phyloP scores from a whole-genome alignment of 2,329 filamentous ascomycete species.

The Cucurbitaria berberidis region DNA sequence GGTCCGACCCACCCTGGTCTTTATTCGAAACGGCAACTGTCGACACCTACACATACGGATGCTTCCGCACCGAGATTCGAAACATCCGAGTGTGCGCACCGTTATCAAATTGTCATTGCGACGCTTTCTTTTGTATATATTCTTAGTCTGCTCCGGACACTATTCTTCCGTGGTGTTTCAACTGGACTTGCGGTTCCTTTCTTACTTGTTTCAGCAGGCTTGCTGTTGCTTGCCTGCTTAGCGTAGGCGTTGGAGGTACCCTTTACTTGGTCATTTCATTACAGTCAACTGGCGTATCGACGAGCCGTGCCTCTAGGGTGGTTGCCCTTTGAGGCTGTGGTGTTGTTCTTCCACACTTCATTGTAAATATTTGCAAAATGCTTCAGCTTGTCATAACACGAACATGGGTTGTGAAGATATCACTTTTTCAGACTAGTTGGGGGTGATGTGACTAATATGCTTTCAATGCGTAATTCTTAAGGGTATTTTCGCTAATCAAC shows the following conservation, averaged over 20 bases:
- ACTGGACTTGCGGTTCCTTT: not conserved
- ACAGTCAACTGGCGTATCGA: not conserved
- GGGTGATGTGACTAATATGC: not conserved
- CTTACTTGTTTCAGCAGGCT: slow-evolving; percentile 3
- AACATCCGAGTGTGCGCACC: not conserved
- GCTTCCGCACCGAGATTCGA: slow-evolving; percentile 3
- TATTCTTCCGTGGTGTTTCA: not conserved
- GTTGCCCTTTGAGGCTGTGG: not conserved
- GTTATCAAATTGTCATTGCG: slow-evolving; percentile 8
- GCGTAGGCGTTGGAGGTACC: slow-evolving; percentile 12
- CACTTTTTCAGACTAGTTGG: not conserved
- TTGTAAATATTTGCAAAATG: too few species aligned
- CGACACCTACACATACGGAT: not conserved
- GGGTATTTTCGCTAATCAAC: not conserved
- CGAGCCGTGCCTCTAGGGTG: not conserved
- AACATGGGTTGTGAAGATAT: not conserved
- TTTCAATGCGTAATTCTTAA: not conserved
- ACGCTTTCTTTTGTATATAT: slow-evolving; percentile 14
- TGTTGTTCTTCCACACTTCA: too few species aligned
- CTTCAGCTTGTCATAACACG: too few species aligned
- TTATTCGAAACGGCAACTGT: slow-evolving; percentile 4
- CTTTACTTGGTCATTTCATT: not conserved
- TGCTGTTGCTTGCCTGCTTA: not conserved
- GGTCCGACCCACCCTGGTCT: not conserved
- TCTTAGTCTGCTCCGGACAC: not conserved